Evolutionary conservation across 2,329 filamentous ascomycete genomes (phyloP).

Genomic region (Ascochyta lentis): DNA sequence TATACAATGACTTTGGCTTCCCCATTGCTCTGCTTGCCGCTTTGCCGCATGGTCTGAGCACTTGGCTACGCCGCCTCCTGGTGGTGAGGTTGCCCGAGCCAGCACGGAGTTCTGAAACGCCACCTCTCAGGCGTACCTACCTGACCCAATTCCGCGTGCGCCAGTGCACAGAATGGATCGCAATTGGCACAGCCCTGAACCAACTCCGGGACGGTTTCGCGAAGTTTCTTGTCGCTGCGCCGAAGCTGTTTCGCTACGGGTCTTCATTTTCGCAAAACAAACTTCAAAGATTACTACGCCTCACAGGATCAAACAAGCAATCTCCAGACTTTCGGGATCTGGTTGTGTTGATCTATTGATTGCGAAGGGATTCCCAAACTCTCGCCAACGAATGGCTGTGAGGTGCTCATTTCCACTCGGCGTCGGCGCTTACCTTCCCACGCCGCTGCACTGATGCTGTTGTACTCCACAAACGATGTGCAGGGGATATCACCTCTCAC

Average conservation of each 20-base stretch:
- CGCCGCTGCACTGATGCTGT: background rate
- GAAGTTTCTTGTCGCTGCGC: background rate
- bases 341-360: background rate
- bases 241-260: conserved; percentile 1
- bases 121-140: conserved; percentile 10
- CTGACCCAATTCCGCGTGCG: conserved; percentile 6
- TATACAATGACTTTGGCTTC: conserved; percentile 3
- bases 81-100: conserved; percentile 6
- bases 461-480: background rate
- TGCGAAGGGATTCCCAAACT: conserved; percentile 1
- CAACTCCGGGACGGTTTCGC: background rate
- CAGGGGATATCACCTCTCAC: background rate
- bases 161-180: background rate
- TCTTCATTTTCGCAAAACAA: background rate
- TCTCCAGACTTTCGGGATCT: conserved; percentile 2
- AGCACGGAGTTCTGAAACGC: conserved; percentile 10
- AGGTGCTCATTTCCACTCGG: conserved; percentile 7
- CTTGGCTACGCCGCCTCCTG: conserved; percentile 11
- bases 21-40: background rate
- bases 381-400: conserved; percentile 1
- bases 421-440: conserved; percentile 1
- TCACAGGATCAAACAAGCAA: conserved; percentile 11
- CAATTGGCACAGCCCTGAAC: background rate
- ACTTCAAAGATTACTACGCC: background rate
- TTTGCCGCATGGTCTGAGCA: conserved; percentile 6